Evolutionary conservation across 768 basidiomycete species (phyloP).

Genomic region (Mycena crocata): DNA sequence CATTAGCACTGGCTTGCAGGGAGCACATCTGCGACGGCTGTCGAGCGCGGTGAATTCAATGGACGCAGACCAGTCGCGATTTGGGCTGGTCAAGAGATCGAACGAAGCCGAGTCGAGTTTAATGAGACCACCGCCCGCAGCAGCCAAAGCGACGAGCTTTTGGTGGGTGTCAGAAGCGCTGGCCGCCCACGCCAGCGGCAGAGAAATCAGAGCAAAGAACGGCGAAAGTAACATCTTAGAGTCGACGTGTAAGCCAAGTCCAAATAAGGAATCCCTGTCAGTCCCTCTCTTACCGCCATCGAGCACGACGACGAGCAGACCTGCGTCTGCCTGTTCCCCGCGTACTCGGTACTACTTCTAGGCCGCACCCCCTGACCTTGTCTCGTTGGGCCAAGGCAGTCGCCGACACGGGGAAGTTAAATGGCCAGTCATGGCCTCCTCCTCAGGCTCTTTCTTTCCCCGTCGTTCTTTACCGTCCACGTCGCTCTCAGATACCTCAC

Average conservation of each 20-base stretch:
- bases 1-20: conserved; percentile 81
- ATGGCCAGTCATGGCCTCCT: conserved; percentile 87
- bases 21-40: conserved; percentile 83
- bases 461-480: conserved; percentile 93
- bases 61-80: conserved; percentile 89
- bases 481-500: conserved; percentile 91
- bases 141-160: conserved; percentile 76
- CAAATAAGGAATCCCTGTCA: conserved; percentile 37
- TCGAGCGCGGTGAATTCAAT: conserved; percentile 92
- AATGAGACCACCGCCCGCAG: conserved; percentile 82
- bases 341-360: no score
- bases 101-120: conserved; percentile 80
- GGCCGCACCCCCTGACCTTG: no score
- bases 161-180: conserved; percentile 51
- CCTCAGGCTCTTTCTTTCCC: conserved; percentile 91
- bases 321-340: no score
- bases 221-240: conserved; percentile 37
- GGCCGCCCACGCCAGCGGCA: conserved; percentile 48
- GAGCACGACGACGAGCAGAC: no score
- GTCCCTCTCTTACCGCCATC: no score
- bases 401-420: no score
- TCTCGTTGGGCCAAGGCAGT: not conserved
- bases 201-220: conserved; percentile 40
- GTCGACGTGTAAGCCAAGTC: conserved; percentile 44
- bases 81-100: conserved; percentile 79